Evolutionary conservation across 2,329 filamentous ascomycete species (phyloP).

Genomic region (Epichloe amarillans): DNA sequence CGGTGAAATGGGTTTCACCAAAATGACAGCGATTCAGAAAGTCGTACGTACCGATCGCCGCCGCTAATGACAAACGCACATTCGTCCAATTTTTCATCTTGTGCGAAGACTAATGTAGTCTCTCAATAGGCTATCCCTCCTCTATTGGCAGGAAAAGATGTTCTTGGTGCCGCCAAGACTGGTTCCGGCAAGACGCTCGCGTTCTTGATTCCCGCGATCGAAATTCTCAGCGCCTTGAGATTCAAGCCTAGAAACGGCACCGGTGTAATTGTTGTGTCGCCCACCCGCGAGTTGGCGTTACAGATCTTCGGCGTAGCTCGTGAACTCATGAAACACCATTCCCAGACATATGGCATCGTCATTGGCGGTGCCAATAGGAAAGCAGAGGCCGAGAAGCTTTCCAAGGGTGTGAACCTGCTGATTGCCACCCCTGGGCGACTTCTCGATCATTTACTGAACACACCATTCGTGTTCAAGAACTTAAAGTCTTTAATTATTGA

Average conservation of each 20-base stretch:
- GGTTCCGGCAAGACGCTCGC: constrained; percentile 91
- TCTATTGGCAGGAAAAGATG: constrained; percentile 76
- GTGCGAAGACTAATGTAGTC: background rate
- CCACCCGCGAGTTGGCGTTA: constrained; percentile 83
- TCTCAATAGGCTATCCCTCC: constrained; percentile 57
- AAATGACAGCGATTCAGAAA: constrained; percentile 90
- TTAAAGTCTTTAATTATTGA: constrained; percentile 86
- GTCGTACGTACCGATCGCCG: constrained; percentile 23
- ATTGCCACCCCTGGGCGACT: constrained; percentile 89
- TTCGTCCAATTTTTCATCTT: background rate
- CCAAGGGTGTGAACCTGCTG: constrained; percentile 85
- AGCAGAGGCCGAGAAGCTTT: constrained; percentile 86
- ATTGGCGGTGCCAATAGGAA: constrained; percentile 88
- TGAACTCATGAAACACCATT: constrained; percentile 86
- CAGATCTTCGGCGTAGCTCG: constrained; percentile 94
- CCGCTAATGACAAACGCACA: background rate
- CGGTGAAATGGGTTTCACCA: constrained; percentile 80
- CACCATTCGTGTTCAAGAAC: constrained; percentile 85
- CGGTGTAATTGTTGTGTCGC: constrained; percentile 83
- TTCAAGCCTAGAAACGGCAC: constrained; percentile 94
- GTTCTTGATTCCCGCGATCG: constrained; percentile 86
- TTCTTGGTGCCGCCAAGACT: constrained; percentile 90
- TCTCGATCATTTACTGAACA: constrained; percentile 89
- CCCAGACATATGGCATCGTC: constrained; percentile 88
- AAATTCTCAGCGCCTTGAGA: constrained; percentile 77